Evolutionary conservation across 2,329 filamentous ascomycete genomes (phyloP).

Genomic region (Chalaropsis ovoidea): DNA sequence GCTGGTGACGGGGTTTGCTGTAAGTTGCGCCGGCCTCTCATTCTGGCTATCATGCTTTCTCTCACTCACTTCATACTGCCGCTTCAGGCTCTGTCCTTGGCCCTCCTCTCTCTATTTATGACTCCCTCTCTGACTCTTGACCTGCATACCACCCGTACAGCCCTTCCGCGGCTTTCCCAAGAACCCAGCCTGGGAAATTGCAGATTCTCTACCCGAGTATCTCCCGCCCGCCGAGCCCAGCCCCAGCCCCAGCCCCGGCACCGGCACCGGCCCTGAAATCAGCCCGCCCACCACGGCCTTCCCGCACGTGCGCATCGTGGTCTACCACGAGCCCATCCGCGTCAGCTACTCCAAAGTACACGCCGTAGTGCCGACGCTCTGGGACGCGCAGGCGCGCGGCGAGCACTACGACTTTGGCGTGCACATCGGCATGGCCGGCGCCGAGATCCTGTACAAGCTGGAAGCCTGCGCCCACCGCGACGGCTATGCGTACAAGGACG

Average conservation of each 20-base stretch:
- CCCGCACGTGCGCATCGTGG: conserved; percentile 49
- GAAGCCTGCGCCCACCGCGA: conserved; percentile 62
- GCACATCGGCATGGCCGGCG: conserved; percentile 71
- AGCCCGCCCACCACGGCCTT: neutral
- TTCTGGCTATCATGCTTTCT: neutral
- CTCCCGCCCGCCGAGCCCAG: conserved; percentile 40
- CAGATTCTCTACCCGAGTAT: conserved; percentile 53
- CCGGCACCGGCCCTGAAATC: conserved; percentile 17
- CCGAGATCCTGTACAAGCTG: conserved; percentile 54
- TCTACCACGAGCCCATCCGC: conserved; percentile 56
- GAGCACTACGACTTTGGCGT: conserved; percentile 53
- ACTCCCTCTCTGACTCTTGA: neutral
- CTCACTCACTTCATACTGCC: neutral
- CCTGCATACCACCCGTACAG: conserved; percentile 36
- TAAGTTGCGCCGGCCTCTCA: conserved; percentile 33
- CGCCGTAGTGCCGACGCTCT: conserved; percentile 52
- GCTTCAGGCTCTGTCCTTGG: neutral
- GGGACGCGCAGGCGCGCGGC: conserved; percentile 35
- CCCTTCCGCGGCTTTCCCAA: conserved; percentile 64
- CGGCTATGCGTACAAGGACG: conserved; percentile 59
- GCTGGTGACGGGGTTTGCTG: conserved; percentile 52
- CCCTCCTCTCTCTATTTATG: neutral
- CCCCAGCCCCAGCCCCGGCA: neutral
- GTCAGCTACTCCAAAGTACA: conserved; percentile 62
- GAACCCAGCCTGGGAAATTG: conserved; percentile 77